Evolutionary conservation across 805 yeast genomes (phyloP), one percentile per base, ranked within the genome.

Genomic region (Teunomyces stri): DNA sequence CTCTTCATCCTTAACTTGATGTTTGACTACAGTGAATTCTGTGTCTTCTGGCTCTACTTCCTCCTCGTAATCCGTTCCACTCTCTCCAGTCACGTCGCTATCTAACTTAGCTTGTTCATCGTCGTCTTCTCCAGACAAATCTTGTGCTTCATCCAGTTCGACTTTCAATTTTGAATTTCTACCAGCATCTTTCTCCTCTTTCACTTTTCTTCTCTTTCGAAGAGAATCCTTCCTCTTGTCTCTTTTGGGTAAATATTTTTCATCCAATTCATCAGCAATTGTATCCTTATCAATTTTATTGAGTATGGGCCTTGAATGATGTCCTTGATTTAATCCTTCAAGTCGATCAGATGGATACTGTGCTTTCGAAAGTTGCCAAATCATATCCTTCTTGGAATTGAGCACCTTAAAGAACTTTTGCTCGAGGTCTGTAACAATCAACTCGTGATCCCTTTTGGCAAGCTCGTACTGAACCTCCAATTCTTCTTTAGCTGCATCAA

Each of bases 311-410:
- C 46, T 45, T 7, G 44, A 49, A n/a, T 47, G 27, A 37, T 47
- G 60, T 7, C 45, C 45, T 21, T 50, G 48, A 47, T 63, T 63
- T 15, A 62, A 42, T 2, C 51, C 52, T 25, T 42, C 55, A 21
- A 62, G 30, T 4, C 22, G 42, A 33, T 44, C 37, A 13, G 37
- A 33, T 6, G 51, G 51, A 15, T 20, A 9, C 3, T 18, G 20
- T n/a, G 36, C 44, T 43, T 44, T 48, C n/a, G 49, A 43, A 29
- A 70, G 60, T 31, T 62, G 55, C 59, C 65, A 54, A 13, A 66
- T 68, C 47, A 50, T 60, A 35, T 56, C 60, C 47, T 68, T 68
- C 47, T 68, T 68, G 10, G 62, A 44, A 49, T 63, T 60, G 20
- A 68, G 54, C 10, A 65, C 49, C 37, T 54, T 56, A 29, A 60